Base-by-base conservation (phyloP, 1,284 basidiomycete genomes). In the Garcileccinum viscosum region DNA sequence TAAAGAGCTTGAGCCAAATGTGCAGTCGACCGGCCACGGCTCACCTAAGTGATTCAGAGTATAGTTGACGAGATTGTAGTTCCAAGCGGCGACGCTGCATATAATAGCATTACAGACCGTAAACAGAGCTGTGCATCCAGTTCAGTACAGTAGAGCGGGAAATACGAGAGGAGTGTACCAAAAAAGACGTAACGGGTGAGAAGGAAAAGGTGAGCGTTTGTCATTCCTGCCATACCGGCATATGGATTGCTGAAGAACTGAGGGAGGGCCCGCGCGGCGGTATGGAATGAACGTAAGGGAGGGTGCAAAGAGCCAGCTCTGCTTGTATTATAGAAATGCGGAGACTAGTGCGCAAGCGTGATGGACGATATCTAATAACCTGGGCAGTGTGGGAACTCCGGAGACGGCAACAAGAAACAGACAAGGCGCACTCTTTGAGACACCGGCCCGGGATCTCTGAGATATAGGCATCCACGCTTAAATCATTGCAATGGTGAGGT, bases 1-100 rank as follows among this genome's bases (percentile, higher is more conserved):
- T 59, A 42, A 66, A 35, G 58, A 32, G 38, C 30, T 35, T 65
- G 44, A 65, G 59, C 30, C 59, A n/a, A 27, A 37, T 24, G 30
- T 66, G 62, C 40, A 37, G 50, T 12, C 40, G 12, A 62, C 27
- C 2, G 33, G 32, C 17, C 67, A 61, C 32, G 64, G 81, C 85
- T 65, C 70, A 86, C 86, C 75, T 68, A 80, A 75, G 71, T 73
- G 53, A 56, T 22, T 30, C 53, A 56, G 76, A 66, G 77, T 71
- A 35, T 77, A 70, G 65, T 82, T 78, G 33, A 84, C 78, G 73
- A 91, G 81, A 73, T 85, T 86, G 42, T 88, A 76, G 80, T 93
- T 92, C 91, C 91, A 93, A 38, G 89, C 89, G 67, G 90, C 88
- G 38, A 89, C 84, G 73, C 88, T 90, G 72, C 88, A 87, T 70